Conservation (phyloP, 2,329 filamentous ascomycete species). For the Talaromyces sp. region DNA sequence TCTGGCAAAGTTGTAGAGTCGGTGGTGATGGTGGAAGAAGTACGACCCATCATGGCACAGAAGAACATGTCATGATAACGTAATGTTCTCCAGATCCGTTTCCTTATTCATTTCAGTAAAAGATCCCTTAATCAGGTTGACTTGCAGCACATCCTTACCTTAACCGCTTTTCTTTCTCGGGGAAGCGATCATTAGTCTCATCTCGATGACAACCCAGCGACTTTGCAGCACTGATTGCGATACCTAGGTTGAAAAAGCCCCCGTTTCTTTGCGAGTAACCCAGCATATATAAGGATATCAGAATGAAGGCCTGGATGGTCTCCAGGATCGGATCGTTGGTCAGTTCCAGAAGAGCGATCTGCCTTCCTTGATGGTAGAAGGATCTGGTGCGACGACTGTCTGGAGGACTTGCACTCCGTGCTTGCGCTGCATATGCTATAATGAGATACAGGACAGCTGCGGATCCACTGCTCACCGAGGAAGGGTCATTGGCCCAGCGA, state of each 20-base stretch:
- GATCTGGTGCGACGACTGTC: not conserved
- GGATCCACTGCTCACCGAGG: not conserved
- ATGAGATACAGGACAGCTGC: not conserved
- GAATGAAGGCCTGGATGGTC: not conserved
- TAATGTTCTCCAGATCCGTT: not conserved
- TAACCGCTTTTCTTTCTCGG: not conserved
- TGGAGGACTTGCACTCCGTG: not conserved
- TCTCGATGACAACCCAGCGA: not conserved
- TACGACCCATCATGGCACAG: not conserved
- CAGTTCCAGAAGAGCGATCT: not conserved
- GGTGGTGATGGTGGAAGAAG: not conserved
- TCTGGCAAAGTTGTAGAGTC: not conserved
- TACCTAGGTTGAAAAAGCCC: not conserved
- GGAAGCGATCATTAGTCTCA: not conserved
- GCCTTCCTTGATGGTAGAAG: not conserved
- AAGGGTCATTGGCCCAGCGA: not conserved
- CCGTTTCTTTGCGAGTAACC: not conserved
- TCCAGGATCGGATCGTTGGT: not conserved
- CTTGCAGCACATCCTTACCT: not conserved
- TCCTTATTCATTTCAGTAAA: not conserved
- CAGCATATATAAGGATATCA: not conserved
- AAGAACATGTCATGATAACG: not conserved
- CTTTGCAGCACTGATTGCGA: not conserved
- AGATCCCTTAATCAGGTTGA: not conserved
- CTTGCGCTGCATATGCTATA: not conserved